Evolutionary conservation across 225 moss, liverwort and hornwort species (phyloP).

Genomic region (Sphagnum tenellum): DNA sequence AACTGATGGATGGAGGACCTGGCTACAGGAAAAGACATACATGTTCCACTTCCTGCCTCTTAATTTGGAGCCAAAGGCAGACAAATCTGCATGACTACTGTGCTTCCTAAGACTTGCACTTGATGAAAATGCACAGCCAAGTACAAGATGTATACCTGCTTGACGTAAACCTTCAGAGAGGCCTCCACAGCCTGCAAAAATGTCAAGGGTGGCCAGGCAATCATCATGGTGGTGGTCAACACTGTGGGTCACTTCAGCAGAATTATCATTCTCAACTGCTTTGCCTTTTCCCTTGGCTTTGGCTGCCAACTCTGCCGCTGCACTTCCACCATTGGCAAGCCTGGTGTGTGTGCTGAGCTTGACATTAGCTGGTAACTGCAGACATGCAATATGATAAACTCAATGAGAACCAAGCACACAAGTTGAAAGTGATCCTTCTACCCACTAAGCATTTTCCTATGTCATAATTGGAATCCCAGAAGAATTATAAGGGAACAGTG

Average conservation of each 20-base stretch:
- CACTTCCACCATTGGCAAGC: slow-evolving; percentile 20
- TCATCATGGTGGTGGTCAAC: slow-evolving; percentile 15
- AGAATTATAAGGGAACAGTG: too few species aligned
- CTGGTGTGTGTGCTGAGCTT: slow-evolving; percentile 56
- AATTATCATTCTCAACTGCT: slow-evolving; percentile 46
- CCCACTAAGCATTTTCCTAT: not conserved
- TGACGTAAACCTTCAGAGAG: slow-evolving; percentile 88
- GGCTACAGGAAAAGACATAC: too few species aligned
- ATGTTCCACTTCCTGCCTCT: too few species aligned
- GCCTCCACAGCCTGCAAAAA: slow-evolving; percentile 98
- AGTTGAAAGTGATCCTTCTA: not conserved
- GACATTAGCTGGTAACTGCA: slow-evolving; percentile 72
- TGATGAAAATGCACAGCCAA: not conserved
- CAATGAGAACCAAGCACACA: too few species aligned
- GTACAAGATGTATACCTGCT: slow-evolving; percentile 36
- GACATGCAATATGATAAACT: not conserved
- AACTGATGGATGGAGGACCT: too few species aligned
- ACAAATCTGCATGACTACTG: not conserved
- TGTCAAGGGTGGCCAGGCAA: slow-evolving; percentile 68
- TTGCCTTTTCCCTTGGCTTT: slow-evolving; percentile 93
- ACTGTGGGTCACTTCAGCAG: slow-evolving; percentile 15
- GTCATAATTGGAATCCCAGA: too few species aligned
- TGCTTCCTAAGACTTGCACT: not conserved
- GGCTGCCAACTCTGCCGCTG: slow-evolving; percentile 51
- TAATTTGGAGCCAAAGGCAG: too few species aligned